Evolutionary conservation across 768 basidiomycete species (phyloP), one percentile per base, ranked within the genome.

Genomic region (Boletus reticuloceps): DNA sequence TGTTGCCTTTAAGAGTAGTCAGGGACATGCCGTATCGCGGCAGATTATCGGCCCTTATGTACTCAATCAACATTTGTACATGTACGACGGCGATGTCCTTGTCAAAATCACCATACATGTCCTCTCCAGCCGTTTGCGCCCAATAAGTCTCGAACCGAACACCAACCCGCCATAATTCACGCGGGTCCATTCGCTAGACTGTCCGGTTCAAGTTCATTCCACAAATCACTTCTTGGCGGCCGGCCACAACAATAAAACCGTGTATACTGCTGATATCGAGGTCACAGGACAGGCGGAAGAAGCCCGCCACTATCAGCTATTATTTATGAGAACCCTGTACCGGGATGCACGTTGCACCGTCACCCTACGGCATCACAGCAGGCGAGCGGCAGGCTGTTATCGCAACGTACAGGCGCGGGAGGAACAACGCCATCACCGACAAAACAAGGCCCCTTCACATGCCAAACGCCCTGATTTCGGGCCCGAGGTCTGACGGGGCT

Each of bases 41-140:
- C 22, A 22, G 22, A 22, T 22, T 22, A 69, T 68, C 58, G 67
- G 67, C 50, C 40, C 47, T 69, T 67, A 52, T 67, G 64, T 69
- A 67, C 58, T 48, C 58, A 46, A 54, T 53, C 58, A 46, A 53
- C 46, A 56, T 49, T 53, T n/a, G 13, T 39, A 39, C 31, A 44
- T 36, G 22, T 34, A 25, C 31, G 49, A 56, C 60, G 56, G 60
- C 51, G 37, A 56, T 56, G 58, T 25, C 27, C 10, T 45, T 27
- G 44, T 47, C 45, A 25, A 37, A 53, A 46, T 37, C 34, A 25
- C 25, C 25, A 25, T 6, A 25, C 25, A 14, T 14, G 29, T 29
- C 29, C 8, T 36, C 34, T 36, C 5, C 7, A 29, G 29, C 29
- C 29, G 6, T 36, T 14, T 13, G 12, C 34, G 34, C 34, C 34